phyloP scores from a whole-genome alignment of 2,329 filamentous ascomycete genomes.

The Lecanicillium sp. region DNA sequence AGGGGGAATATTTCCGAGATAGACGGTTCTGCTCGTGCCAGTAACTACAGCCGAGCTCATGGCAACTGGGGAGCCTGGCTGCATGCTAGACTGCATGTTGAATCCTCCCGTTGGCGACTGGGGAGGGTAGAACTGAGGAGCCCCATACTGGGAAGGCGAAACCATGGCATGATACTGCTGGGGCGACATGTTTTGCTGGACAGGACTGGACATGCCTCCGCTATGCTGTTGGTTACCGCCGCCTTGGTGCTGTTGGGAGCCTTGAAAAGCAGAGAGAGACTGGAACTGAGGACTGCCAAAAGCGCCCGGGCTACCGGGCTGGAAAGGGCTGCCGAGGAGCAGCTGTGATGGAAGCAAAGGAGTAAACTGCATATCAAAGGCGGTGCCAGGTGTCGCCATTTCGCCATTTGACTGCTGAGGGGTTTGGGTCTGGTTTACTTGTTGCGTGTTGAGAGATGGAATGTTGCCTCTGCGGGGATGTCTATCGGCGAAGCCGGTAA shows the following conservation, averaged over 20 bases:
- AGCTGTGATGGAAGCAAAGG: slow-evolving; percentile 90
- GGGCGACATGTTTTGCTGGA: slow-evolving; percentile 70
- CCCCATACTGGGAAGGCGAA: slow-evolving; percentile 75
- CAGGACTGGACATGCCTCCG: slow-evolving; percentile 62
- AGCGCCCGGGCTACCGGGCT: slow-evolving; percentile 82
- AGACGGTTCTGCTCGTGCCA: slow-evolving; percentile 91
- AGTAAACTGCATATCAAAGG: slow-evolving; percentile 97
- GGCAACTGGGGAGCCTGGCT: slow-evolving; percentile 65
- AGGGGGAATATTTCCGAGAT: slow-evolving; percentile 95
- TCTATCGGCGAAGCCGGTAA: slow-evolving; percentile 76
- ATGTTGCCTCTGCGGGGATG: slow-evolving; percentile 80
- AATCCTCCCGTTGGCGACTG: slow-evolving; percentile 82
- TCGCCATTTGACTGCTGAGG: slow-evolving; percentile 48
- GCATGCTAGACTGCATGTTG: slow-evolving; percentile 45
- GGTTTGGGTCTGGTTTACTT: slow-evolving; percentile 39
- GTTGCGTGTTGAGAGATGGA: slow-evolving; percentile 83
- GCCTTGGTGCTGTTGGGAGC: slow-evolving; percentile 34
- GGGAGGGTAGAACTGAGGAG: slow-evolving; percentile 75
- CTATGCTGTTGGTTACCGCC: slow-evolving; percentile 45
- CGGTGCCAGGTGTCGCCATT: slow-evolving; percentile 78
- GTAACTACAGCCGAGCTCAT: slow-evolving; percentile 75
- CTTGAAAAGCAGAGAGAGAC: slow-evolving; percentile 67
- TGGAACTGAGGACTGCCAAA: slow-evolving; percentile 92
- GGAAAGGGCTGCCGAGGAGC: slow-evolving; percentile 91
- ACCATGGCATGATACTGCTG: slow-evolving; percentile 78